phyloP scores from a whole-genome alignment of 192 early-diverging fungal genomes.

The Linnemannia hyalina region DNA sequence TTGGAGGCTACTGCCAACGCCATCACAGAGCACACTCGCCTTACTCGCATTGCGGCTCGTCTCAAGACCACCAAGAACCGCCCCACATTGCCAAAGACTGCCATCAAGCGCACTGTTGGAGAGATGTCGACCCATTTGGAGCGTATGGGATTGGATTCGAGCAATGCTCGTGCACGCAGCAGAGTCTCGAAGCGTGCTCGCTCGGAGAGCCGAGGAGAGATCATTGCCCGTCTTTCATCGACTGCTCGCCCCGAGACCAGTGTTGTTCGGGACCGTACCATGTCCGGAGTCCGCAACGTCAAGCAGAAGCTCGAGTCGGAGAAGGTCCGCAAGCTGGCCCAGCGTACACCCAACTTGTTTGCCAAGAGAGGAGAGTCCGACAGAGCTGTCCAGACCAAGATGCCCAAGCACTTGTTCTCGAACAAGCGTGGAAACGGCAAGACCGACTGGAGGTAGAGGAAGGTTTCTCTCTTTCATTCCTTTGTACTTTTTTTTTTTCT shows the following conservation, averaged over 20 bases:
- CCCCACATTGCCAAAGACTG: conserved; percentile 74
- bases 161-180: conserved; percentile 70
- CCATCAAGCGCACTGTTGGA: conserved; percentile 44
- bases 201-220: conserved; percentile 75
- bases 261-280: conserved; percentile 71
- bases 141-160: conserved; percentile 77
- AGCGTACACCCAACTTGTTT: conserved; percentile 77
- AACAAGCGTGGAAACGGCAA: conserved; percentile 87
- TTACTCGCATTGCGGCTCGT: conserved; percentile 80
- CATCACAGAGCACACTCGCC: conserved; percentile 86
- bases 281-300: conserved; percentile 76
- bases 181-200: conserved; percentile 79
- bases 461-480: background rate
- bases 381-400: conserved; percentile 87
- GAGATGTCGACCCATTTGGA: conserved; percentile 83
- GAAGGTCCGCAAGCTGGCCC: conserved; percentile 79
- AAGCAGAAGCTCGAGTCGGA: conserved; percentile 72
- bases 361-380: conserved; percentile 92
- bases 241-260: conserved; percentile 67
- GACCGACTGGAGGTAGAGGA: conserved; percentile 79
- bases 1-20: conserved; percentile 79
- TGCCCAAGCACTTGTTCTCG: conserved; percentile 96
- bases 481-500: background rate
- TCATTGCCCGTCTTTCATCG: conserved; percentile 68
- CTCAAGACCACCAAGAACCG: conserved; percentile 84